Evolutionary conservation across 2,329 filamentous ascomycete genomes (phyloP), one percentile per base, ranked within the genome.

Genomic region (Phialophora chinensis): DNA sequence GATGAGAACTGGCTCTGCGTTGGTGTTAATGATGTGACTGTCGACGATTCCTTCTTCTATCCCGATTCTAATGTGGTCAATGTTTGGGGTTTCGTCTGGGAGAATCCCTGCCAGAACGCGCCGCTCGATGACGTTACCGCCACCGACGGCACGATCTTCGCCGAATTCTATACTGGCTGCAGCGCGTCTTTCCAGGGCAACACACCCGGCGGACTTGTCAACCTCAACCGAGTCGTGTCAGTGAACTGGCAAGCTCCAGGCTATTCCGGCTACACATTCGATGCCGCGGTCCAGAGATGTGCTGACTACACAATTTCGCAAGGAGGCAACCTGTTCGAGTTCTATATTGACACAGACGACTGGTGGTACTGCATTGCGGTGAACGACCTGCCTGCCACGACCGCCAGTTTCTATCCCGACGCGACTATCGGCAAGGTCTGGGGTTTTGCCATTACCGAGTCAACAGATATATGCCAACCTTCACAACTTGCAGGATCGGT

Each of bases 291-390:
- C n/a, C n/a, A 61, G 31, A 42, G 8, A 1, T 61, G 59, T 31
- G 59, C 59, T 20, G 59, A 61, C 47, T 7, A 17, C 4, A 61
- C 59, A 6, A 29, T 44, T 42, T 44, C 33, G 23, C 47, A 61
- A 61, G 49, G 5, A 2, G 59, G 59, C 29, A 61, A 50, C 49
- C 23, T 61, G 31, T 61, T 61, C 49, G 59, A 61, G 35, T 61
- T 61, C 49, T 61, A 61, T 49, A 54, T 61, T 31, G 59, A 49
- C 33, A 23, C 59, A 10, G 59, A 61, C n/a, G 59, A 61, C 31
- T 61, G 44, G 59, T 61, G 59, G 59, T 54, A 61, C 59, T 61
- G 59, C 20, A 42, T 61, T n/a, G 59, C 59, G n/a, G 59, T 61
- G 29, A 53, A 61, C 59, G 59, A 61, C 49, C 29, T 61, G 23